phyloP scores from a whole-genome alignment of 1,284 basidiomycete genomes.

The Sutorius eximius region DNA sequence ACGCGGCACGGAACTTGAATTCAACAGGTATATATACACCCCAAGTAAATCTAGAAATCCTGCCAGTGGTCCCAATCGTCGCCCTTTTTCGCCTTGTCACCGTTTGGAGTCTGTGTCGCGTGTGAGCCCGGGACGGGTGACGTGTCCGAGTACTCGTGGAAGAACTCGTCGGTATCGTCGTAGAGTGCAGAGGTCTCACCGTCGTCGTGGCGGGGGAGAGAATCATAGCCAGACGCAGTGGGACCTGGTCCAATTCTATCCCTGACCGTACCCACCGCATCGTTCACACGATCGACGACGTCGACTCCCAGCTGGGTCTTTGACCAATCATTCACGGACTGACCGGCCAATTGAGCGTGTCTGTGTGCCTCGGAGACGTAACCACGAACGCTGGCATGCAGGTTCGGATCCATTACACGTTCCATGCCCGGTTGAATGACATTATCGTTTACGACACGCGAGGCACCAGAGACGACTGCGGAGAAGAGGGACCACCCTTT shows the following conservation, averaged over 20 bases:
- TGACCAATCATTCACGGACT: constrained; percentile 69
- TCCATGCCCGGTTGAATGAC: constrained; percentile 83
- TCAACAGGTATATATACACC: background rate
- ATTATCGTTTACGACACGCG: constrained; percentile 72
- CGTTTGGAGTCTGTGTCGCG: constrained; percentile 21
- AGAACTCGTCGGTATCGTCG: constrained; percentile 55
- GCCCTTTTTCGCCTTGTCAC: constrained; percentile 41
- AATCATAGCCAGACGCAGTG: constrained; percentile 53
- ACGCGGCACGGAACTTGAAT: constrained; percentile 26
- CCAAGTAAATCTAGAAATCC: constrained; percentile 56
- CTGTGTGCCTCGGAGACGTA: constrained; percentile 71
- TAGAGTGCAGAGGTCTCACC: constrained; percentile 59
- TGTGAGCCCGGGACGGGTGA: constrained; percentile 20
- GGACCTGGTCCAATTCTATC: constrained; percentile 49
- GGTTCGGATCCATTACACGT: constrained; percentile 70
- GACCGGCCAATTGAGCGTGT: constrained; percentile 56
- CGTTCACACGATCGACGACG: constrained; percentile 68
- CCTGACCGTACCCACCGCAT: constrained; percentile 56
- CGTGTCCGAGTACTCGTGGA: constrained; percentile 48
- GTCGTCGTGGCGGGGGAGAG: constrained; percentile 47
- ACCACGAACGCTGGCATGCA: constrained; percentile 69
- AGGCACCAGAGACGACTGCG: constrained; percentile 70
- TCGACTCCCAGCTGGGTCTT: constrained; percentile 75
- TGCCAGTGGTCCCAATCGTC: constrained; percentile 78
- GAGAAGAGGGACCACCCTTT: constrained; percentile 87